phyloP scores from a whole-genome alignment of 805 yeast species.

The Wickerhamiella bombiphila region DNA sequence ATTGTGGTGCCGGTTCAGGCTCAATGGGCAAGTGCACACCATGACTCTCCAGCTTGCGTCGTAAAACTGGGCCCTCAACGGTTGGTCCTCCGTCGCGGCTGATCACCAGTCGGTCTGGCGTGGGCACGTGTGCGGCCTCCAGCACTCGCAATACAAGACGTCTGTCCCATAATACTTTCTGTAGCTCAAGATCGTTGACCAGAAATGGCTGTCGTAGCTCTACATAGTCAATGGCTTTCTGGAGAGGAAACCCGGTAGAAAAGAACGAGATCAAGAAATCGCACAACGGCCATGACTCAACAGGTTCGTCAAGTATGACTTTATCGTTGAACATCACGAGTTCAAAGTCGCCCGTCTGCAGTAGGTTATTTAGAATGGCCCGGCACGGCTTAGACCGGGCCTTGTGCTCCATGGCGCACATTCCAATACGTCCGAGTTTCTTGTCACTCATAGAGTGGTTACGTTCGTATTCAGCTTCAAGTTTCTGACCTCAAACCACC shows the following conservation, averaged over 20 bases:
- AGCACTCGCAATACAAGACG: constrained; percentile 68
- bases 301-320: constrained; percentile 79
- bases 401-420: constrained; percentile 97
- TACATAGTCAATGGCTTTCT: constrained; percentile 84
- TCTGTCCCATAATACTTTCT: constrained; percentile 95
- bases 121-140: constrained; percentile 71
- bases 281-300: constrained; percentile 98
- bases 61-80: constrained; percentile 47
- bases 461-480: too few relatives aligned
- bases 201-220: constrained; percentile 78
- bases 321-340: constrained; percentile 95
- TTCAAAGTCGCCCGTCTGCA: constrained; percentile 90
- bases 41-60: constrained; percentile 40
- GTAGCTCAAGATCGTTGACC: constrained; percentile 80
- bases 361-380: constrained; percentile 70
- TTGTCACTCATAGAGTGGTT: background rate
- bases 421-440: constrained; percentile 71
- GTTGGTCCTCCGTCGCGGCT: constrained; percentile 96
- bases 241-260: constrained; percentile 91
- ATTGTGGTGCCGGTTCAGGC: constrained; percentile 44
- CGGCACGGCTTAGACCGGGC: constrained; percentile 93
- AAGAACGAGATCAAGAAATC: constrained; percentile 88
- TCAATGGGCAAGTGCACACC: constrained; percentile 38
- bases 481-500: too few relatives aligned
- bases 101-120: constrained; percentile 78